Percentiles rank a stretch among this genome's conserved stretches.
Conservation (phyloP, 352 stramenopile genomes). For the Phytophthora idaei region DNA sequence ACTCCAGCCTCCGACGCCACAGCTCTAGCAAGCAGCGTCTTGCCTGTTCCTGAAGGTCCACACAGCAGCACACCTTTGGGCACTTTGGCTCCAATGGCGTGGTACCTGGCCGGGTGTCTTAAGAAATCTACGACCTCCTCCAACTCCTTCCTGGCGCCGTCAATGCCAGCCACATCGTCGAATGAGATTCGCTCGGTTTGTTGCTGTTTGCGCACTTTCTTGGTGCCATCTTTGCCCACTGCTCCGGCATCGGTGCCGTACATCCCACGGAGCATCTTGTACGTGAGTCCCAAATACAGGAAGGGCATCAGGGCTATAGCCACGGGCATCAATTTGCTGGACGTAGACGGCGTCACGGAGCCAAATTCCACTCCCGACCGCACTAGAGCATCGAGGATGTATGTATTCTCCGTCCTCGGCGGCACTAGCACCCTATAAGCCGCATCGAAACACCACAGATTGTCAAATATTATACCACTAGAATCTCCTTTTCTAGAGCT, state of each 20-base stretch:
- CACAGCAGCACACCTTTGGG: constrained; percentile 94
- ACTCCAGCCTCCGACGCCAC: constrained; percentile 94
- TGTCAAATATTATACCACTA: constrained; percentile 17
- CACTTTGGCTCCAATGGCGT: constrained; percentile 92
- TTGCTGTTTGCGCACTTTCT: constrained; percentile 50
- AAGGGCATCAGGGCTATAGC: constrained; percentile 77
- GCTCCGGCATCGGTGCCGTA: constrained; percentile 52
- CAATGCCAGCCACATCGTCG: constrained; percentile 94
- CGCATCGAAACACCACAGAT: neutral
- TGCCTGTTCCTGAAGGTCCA: constrained; percentile 94
- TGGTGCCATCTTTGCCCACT: constrained; percentile 73
- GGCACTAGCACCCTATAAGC: constrained; percentile 67
- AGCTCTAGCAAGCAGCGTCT: constrained; percentile 94
- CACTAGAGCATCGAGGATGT: constrained; percentile 69
- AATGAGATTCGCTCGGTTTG: constrained; percentile 75
- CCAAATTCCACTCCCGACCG: constrained; percentile 75
- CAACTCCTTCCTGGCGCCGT: constrained; percentile 93
- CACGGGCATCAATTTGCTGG: constrained; percentile 54
- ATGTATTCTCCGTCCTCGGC: constrained; percentile 71
- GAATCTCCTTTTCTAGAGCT: neutral
- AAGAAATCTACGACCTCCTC: constrained; percentile 96
- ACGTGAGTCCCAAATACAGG: constrained; percentile 85
- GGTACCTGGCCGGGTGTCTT: constrained; percentile 91
- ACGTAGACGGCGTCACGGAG: constrained; percentile 51
- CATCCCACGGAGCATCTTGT: constrained; percentile 81